A percentile compares a stretch with the other conserved stretches of the same genome.
Conservation (phyloP, 2,329 filamentous ascomycete species). For the Ascochyta koolunga region DNA sequence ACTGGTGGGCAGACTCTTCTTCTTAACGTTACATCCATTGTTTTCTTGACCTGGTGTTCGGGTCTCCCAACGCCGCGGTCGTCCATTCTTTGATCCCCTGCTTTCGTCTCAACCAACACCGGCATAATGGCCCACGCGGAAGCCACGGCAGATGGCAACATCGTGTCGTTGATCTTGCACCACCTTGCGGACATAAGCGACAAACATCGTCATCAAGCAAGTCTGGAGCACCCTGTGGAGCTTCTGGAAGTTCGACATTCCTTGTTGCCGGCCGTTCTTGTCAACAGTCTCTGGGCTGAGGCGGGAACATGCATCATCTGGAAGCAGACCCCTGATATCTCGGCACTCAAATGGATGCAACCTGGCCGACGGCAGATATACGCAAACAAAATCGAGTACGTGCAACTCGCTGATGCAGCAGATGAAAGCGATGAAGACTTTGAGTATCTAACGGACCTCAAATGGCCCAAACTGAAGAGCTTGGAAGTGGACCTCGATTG, state of each 20-base stretch:
- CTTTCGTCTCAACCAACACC: slow-evolving; percentile 8
- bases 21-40: slow-evolving; percentile 13
- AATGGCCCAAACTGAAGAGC: slow-evolving; percentile 38
- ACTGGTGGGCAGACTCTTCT: slow-evolving; percentile 1
- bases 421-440: slow-evolving; percentile 21
- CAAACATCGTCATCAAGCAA: slow-evolving; percentile 37
- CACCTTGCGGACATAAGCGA: slow-evolving; percentile 42
- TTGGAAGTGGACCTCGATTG: slow-evolving; percentile 42
- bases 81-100: slow-evolving; percentile 13
- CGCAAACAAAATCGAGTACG: slow-evolving; percentile 37
- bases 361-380: slow-evolving; percentile 36
- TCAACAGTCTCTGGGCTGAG: slow-evolving; percentile 44
- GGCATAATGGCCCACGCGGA: slow-evolving; percentile 31
- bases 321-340: slow-evolving; percentile 40
- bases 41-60: slow-evolving; percentile 14
- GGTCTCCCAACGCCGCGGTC: slow-evolving; percentile 11
- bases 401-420: slow-evolving; percentile 31
- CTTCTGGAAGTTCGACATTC: slow-evolving; percentile 44
- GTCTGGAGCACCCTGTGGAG: slow-evolving; percentile 41
- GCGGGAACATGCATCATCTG: slow-evolving; percentile 41
- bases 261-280: slow-evolving; percentile 37
- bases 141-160: slow-evolving; percentile 30
- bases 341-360: slow-evolving; percentile 30
- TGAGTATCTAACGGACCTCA: slow-evolving; percentile 32
- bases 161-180: slow-evolving; percentile 35